A percentile compares a stretch with the other conserved stretches of the same genome.
Evolutionary conservation across 371 early-diverging fungal genomes (phyloP).

Genomic region (Mucor mucedo): DNA sequence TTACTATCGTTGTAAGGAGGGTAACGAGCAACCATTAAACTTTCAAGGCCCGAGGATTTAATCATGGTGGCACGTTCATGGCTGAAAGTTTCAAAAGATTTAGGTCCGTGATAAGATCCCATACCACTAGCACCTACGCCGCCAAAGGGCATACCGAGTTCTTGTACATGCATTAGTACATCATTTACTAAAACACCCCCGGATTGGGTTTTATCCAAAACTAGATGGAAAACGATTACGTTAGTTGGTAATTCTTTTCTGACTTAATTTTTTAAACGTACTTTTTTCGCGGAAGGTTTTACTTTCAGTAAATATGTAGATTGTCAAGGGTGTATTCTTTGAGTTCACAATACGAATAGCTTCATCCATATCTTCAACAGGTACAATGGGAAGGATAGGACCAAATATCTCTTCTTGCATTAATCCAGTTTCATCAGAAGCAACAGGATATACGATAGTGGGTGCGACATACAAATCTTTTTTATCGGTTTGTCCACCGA

Average conservation of each 20-base stretch:
- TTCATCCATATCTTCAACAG: slow-evolving; percentile 74
- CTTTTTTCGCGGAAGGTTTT: slow-evolving; percentile 36
- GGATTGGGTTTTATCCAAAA: slow-evolving; percentile 60
- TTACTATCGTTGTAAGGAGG: slow-evolving; percentile 54
- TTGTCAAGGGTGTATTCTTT: slow-evolving; percentile 75
- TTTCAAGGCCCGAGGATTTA: slow-evolving; percentile 55
- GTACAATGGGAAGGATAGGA: slow-evolving; percentile 88
- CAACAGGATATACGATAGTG: slow-evolving; percentile 66
- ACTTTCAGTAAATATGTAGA: slow-evolving; percentile 66
- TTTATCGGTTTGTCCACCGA: slow-evolving; percentile 64
- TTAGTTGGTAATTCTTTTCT: neutral
- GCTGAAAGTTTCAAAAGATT: slow-evolving; percentile 78
- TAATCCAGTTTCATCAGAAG: slow-evolving; percentile 50
- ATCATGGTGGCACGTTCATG: slow-evolving; percentile 65
- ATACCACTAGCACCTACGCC: slow-evolving; percentile 88
- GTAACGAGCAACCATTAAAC: slow-evolving; percentile 51
- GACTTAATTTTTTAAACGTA: slow-evolving; percentile 8
- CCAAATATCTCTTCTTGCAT: slow-evolving; percentile 83
- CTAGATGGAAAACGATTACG: slow-evolving; percentile 11
- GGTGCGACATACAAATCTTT: slow-evolving; percentile 70
- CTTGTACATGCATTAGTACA: slow-evolving; percentile 60
- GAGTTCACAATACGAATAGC: slow-evolving; percentile 74
- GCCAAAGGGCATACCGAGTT: slow-evolving; percentile 77
- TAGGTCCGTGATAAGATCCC: slow-evolving; percentile 82
- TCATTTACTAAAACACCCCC: slow-evolving; percentile 80